A percentile compares a stretch with the other conserved stretches of the same genome.
These are phyloP conservation scores for Polyporus arcularius DNA, from an alignment of 768 basidiomycete species.

Conservation along the genomic window DNA sequence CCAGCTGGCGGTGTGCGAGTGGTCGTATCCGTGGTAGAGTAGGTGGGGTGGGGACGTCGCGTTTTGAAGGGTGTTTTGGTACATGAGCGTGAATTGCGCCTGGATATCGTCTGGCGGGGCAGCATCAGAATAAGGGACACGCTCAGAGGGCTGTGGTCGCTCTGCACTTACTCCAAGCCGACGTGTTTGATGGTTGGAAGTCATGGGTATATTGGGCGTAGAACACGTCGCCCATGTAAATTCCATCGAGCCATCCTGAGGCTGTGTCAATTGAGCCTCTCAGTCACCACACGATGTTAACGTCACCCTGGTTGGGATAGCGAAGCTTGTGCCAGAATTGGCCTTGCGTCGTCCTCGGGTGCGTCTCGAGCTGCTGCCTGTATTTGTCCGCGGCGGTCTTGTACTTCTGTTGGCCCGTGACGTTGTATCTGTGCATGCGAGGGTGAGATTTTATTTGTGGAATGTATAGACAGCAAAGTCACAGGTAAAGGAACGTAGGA, in stretches of 20 bases:
- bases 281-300: background rate
- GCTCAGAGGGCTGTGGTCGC: background rate
- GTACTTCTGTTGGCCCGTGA: too few species aligned
- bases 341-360: too few species aligned
- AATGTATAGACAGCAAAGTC: too few species aligned
- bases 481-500: too few species aligned
- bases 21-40: slow-evolving; percentile 53
- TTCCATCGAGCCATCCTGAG: slow-evolving; percentile 47
- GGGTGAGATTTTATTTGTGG: too few species aligned
- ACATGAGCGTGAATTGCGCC: slow-evolving; percentile 45
- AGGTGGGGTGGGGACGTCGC: slow-evolving; percentile 38
- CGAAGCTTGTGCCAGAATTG: too few species aligned
- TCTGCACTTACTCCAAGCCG: slow-evolving; percentile 39
- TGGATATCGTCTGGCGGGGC: slow-evolving; percentile 39
- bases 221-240: slow-evolving; percentile 50
- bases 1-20: slow-evolving; percentile 44
- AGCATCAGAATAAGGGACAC: background rate
- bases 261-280: background rate
- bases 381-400: too few species aligned
- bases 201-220: slow-evolving; percentile 42
- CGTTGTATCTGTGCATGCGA: too few species aligned
- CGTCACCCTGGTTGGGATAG: too few species aligned
- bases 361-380: too few species aligned
- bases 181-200: slow-evolving; percentile 37
- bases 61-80: slow-evolving; percentile 38